These are phyloP conservation scores for Venturia effusa DNA, from an alignment of 2,329 filamentous ascomycete species.

Conservation along the genomic window DNA sequence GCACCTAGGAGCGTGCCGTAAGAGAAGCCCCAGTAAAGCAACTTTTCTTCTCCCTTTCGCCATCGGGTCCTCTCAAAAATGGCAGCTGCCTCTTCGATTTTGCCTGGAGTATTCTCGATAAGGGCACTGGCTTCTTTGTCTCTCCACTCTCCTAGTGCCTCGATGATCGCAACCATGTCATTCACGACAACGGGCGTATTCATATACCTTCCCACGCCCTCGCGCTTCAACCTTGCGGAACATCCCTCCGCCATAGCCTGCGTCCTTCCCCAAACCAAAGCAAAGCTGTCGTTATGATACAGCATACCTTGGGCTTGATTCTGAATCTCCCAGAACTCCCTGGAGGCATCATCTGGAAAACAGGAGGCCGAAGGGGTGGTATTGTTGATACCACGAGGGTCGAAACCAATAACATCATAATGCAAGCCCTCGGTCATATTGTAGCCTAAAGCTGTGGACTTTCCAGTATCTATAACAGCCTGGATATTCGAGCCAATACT, in stretches of 20 bases:
- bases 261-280: constrained; percentile 3
- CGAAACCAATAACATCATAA: constrained; percentile 31
- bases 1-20: constrained; percentile 36
- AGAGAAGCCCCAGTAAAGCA: constrained; percentile 37
- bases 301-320: constrained; percentile 5
- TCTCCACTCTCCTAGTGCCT: constrained; percentile 30
- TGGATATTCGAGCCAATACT: constrained; percentile 25
- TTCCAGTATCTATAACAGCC: constrained; percentile 25
- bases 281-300: not conserved
- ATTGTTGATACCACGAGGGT: constrained; percentile 31
- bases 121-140: constrained; percentile 11
- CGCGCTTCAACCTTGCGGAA: constrained; percentile 1
- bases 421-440: constrained; percentile 15
- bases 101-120: not conserved
- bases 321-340: constrained; percentile 8
- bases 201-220: constrained; percentile 24
- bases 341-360: constrained; percentile 19
- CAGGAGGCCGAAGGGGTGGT: constrained; percentile 23
- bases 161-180: constrained; percentile 40
- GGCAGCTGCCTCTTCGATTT: not conserved
- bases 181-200: constrained; percentile 36
- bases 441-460: not conserved
- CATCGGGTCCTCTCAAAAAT: constrained; percentile 1
- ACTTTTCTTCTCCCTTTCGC: constrained; percentile 20
- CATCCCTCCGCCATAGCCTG: constrained; percentile 8